Evolutionary conservation across 163 green algal genomes (phyloP), one percentile per base, ranked within the genome.

Genomic region (Coccomyxa subellipsoidea): DNA sequence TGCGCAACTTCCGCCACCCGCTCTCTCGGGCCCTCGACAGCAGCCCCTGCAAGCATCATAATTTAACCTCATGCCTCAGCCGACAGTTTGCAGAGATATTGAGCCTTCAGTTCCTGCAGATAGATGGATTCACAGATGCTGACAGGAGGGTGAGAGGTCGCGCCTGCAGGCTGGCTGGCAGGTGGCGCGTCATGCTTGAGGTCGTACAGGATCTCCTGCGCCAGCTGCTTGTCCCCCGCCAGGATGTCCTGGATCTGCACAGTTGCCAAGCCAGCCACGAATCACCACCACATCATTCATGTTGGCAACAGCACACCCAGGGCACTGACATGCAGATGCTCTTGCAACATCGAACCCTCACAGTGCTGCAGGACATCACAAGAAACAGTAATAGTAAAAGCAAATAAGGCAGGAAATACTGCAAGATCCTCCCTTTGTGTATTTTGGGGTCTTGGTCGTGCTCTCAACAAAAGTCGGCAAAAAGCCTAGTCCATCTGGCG

Each of bases 141-240:
- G 47, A 59, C 15, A 59, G n/a, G 47, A 59, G 47, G 47, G 23
- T 59, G 47, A 7, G 21, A 18, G 5, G 15, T 6, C 15, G 21
- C 47, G 23, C 77, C 39, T 73, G 38, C 31, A 71, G 23, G 54
- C n/a, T 25, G 9, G 78, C 31, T 27, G 18, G 70, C 70, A 18
- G 70, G 10, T n/a, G 70, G 38, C 0, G 96, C 92, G n/a, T 90
- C 90, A 81, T 97, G 90, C 84, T 92, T 92, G 32, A 97, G 89
- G 82, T 97, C 94, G 80, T 95, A 95, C 84, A 96, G 76, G 27
- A 97, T 84, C 90, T 97, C 94, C 71, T 91, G 92, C 4, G 91
- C 94, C 69, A 97, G 89, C 85, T 94, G 92, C 84, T 92, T 92
- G 88, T 98, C 94, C 0, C 82, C 90, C 70, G 91, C 94, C 47